Percentiles rank a stretch among this genome's conserved stretches.
Conservation (phyloP, 441 rosid genomes). For the Pelargonium australe region DNA sequence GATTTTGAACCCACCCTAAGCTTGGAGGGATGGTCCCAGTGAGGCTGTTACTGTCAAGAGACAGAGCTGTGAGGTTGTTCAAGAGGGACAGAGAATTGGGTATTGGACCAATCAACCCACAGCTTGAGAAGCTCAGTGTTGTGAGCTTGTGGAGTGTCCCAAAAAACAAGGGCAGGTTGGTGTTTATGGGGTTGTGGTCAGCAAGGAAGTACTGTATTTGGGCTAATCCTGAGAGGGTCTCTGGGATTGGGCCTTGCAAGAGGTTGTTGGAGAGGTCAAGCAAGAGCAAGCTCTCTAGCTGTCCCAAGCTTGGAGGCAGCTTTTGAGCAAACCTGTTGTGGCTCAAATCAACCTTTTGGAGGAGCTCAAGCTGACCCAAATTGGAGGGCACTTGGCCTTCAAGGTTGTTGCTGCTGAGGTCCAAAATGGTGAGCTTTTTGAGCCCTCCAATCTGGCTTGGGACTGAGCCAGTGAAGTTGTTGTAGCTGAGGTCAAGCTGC, state of each 20-base stretch:
- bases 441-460: constrained; percentile 32
- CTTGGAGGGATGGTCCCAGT: constrained; percentile 33
- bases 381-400: constrained; percentile 30
- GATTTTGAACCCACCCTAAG: constrained; percentile 30
- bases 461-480: constrained; percentile 36
- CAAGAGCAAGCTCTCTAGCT: constrained; percentile 34
- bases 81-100: constrained; percentile 29
- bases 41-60: constrained; percentile 35
- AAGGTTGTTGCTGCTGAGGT: constrained; percentile 33
- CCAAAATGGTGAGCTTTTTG: constrained; percentile 33
- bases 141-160: constrained; percentile 24
- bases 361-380: constrained; percentile 32
- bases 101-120: constrained; percentile 32
- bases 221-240: constrained; percentile 29
- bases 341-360: constrained; percentile 36
- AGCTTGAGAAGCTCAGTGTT: constrained; percentile 36
- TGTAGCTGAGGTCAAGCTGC: constrained; percentile 42
- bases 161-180: constrained; percentile 27
- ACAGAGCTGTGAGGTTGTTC: constrained; percentile 31
- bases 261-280: constrained; percentile 41
- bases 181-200: constrained; percentile 35
- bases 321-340: constrained; percentile 32
- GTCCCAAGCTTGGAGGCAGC: constrained; percentile 28
- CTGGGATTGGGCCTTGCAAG: constrained; percentile 39
- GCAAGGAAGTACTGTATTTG: constrained; percentile 32